Base-by-base conservation (phyloP, 805 yeast genomes). In the Yarrowia keelungensis region DNA sequence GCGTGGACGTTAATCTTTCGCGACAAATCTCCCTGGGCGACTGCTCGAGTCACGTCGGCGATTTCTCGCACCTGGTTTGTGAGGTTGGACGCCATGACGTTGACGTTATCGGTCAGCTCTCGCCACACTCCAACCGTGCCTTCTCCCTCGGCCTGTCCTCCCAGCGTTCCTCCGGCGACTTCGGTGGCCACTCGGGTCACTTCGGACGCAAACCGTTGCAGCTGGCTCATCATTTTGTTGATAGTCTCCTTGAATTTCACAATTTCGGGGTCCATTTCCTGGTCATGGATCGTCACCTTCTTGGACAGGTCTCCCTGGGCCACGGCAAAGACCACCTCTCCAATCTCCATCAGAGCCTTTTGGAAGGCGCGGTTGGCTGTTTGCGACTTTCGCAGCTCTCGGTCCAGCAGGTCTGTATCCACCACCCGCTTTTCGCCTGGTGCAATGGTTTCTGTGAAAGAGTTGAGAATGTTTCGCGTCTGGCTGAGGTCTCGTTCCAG, bases 81-180 rank as follows among this genome's bases (percentile, higher is more conserved):
- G 74, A 91, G 83, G 77, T 91, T 91, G 67, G 89, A 82, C 42
- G 97, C 97, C 97, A 91, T 91, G 45, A 94, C 92, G 76, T 91
- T 91, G 72, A 91, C 92, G 73, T 91, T 91, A 76, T 91, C 96
- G 8, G 96, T 88, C 50, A 91, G 82, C 74, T 89, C 92, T 74
- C 89, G 87, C 97, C 97, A 91, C 59, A 90, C 89, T 65, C 97
- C 97, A 9, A 88, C 91, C 0, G 93, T 86, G n/a, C 93, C 94
- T 67, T 87, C 88, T 71, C 88, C 88, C 71, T 88, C 89, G 49
- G 94, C 96, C 75, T 90, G 95, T 46, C 97, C 97, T 72, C 97
- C 97, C 49, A 91, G 82, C 71, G 90, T 90, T 73, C 97, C 97
- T 74, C 90, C 90, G 39, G 97, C 94, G 22, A 91, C 97, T 73